Evolutionary conservation across 2,329 filamentous ascomycete genomes (phyloP), one percentile per base, ranked within the genome.

Genomic region (Hawksworthiomyces lignivorus): DNA sequence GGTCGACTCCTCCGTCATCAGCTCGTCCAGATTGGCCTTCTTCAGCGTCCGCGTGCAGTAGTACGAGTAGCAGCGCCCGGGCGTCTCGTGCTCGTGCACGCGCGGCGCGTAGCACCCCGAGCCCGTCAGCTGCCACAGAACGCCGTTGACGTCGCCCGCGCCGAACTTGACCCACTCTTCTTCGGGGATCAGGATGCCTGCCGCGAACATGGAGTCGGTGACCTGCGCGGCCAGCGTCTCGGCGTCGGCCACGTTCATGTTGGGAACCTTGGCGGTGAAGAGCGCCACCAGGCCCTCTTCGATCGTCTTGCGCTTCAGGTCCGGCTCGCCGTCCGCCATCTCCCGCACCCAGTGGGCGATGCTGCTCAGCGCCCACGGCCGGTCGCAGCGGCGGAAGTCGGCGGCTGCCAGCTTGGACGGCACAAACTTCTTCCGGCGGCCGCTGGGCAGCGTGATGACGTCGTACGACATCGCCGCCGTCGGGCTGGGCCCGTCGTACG

Each of bases 161-260:
- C 87, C 84, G 57, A 97, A 89, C 57, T 94, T 96, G 50, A 98
- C 83, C 92, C 94, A 98, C 65, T 98, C 94, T 61, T 98, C 92
- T 26, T 96, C 90, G 12, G 82, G 81, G 5, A 94, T 69, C 24
- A 98, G 67, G 10, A 87, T 86, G 29, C 81, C 82, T 8, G 82
- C 79, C 19, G 77, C 73, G 50, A 90, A 76, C 86, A 98, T 92
- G 35, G 82, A 77, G 41, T 79, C 70, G 3, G 94, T 80, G 1
- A 95, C 85, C 30, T 78, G 79, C 45, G 77, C 75, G 48, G 86
- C 87, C 39, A 98, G 70, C 1, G 82, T 83, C 59, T 98, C 92
- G 1, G 92, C 92, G 68, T 98, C 94, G 6, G 90, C 89, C 31
- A 92, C 90, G 54, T 98, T 97, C 87, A 98, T 96, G 1, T 88